Evolutionary conservation across 345 rosid genomes (phyloP).

Genomic region (Lenwebbia sp.): DNA sequence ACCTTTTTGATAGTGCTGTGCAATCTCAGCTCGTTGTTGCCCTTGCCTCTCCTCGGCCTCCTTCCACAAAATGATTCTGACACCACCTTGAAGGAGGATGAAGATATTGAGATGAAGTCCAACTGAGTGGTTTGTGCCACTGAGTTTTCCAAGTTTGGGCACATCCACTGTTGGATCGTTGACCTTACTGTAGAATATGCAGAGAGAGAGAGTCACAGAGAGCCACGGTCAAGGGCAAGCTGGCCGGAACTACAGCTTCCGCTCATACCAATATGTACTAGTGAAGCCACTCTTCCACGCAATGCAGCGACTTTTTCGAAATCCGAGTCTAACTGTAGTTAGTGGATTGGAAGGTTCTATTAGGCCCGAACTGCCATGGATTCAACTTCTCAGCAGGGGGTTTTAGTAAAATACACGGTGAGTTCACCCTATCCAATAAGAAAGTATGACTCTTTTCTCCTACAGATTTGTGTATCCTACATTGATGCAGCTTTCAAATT

Average conservation of each 20-base stretch:
- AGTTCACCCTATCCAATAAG: background rate
- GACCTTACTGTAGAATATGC: background rate
- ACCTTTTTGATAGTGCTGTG: constrained; percentile 61
- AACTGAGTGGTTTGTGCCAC: constrained; percentile 17
- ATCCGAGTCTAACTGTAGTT: background rate
- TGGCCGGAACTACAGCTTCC: background rate
- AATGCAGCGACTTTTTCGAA: background rate
- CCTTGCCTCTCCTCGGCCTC: constrained; percentile 85
- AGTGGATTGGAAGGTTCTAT: background rate
- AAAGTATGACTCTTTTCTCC: background rate
- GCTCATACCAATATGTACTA: background rate
- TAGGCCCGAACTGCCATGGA: background rate
- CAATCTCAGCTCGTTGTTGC: constrained; percentile 93
- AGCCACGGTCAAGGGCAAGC: background rate
- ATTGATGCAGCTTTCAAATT: background rate
- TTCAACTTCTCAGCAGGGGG: background rate
- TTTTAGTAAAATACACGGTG: background rate
- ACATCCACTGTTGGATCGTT: background rate
- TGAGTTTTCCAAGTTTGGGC: background rate
- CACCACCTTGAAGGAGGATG: constrained; percentile 20
- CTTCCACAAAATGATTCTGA: constrained; percentile 49
- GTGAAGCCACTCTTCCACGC: background rate
- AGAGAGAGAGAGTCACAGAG: background rate
- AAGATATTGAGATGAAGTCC: constrained; percentile 68
- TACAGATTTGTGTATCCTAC: background rate